Conservation (phyloP, 306 rosid genomes). For the Prinsepia uniflora region DNA sequence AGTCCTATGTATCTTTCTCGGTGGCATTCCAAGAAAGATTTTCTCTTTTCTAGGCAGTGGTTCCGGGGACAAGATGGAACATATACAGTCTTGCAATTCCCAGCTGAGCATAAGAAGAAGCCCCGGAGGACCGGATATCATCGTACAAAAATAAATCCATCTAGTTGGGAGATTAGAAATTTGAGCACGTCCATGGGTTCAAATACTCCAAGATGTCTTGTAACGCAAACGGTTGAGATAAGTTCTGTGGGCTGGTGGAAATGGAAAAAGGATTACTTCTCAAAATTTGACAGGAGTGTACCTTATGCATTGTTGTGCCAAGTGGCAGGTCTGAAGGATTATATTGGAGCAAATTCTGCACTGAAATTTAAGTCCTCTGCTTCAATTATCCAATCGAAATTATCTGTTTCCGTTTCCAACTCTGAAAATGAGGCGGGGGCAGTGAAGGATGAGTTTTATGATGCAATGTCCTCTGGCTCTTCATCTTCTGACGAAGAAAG, state of each 20-base stretch:
- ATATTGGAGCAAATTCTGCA: slow-evolving; percentile 73
- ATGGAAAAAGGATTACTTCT: slow-evolving; percentile 61
- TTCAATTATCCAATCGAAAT: slow-evolving; percentile 43
- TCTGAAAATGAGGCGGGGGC: slow-evolving; percentile 42
- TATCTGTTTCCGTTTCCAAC: slow-evolving; percentile 39
- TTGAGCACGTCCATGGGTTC: slow-evolving; percentile 64
- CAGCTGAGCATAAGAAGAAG: slow-evolving; percentile 71
- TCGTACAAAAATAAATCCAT: slow-evolving; percentile 80
- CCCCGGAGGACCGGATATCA: slow-evolving; percentile 70
- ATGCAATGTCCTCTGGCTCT: slow-evolving; percentile 62
- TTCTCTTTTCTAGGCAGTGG: slow-evolving; percentile 92
- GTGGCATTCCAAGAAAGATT: slow-evolving; percentile 89
- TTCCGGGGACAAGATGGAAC: slow-evolving; percentile 88
- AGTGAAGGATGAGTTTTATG: slow-evolving; percentile 72
- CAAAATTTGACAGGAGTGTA: slow-evolving; percentile 77
- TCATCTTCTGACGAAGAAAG: slow-evolving; percentile 43
- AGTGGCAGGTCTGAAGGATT: slow-evolving; percentile 95
- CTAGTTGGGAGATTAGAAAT: slow-evolving; percentile 87
- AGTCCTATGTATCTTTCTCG: slow-evolving; percentile 75
- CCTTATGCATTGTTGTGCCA: slow-evolving; percentile 82
- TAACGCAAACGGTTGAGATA: slow-evolving; percentile 84
- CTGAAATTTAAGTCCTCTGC: slow-evolving; percentile 39
- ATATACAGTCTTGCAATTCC: slow-evolving; percentile 81
- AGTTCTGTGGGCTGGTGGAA: slow-evolving; percentile 54
- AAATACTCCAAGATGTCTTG: slow-evolving; percentile 56